Evolutionary conservation across 345 rosid genomes (phyloP), one percentile per base, ranked within the genome.

Genomic region (Rhodamnia argentea): DNA sequence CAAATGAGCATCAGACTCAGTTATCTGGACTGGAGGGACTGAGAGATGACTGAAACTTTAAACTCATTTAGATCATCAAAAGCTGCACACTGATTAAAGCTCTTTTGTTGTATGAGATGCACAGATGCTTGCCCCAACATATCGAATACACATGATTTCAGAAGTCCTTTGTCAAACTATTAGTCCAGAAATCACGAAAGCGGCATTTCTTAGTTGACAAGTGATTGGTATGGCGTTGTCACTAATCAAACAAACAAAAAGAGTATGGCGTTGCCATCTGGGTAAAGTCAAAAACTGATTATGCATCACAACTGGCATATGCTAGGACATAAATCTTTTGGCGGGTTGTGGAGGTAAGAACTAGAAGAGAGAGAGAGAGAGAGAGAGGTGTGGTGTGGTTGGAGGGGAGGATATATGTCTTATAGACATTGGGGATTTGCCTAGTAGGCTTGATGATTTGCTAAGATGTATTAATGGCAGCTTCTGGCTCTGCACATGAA

Each of bases 1-100:
- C 95, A 92, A 95, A 96, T 92, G 93, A 98, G 90, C 94, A 95
- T 90, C 93, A 58, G 83, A 78, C 89, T 13, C 96, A 96, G 90
- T 93, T 91, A 87, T 89, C 98, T 85, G 90, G 96, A 89, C 96
- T 96, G 62, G 96, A 94, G 93, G 95, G 92, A 88, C 88, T 94
- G 85, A 94, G 92, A 92, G 95, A 89, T 90, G 95, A 50, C 83
- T 95, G 86, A 97, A 94, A 89, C 95, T 88, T 94, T 57, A 94
- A 96, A 90, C 96, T 94, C 26, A 89, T 90, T 37, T 85, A 91
- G 95, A 89, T 88, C 91, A 84, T 91, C 96, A 27, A 42, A 85
- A 76, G 87, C 92, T 83, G 50, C 88, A 82, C 86, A 85, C 84
- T 88, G 88, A 86, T 97, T 94, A 89, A 94, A 88, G 10, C 70